Conservation (phyloP, 208 protist genomes). For the Vickermania ingenoplastis region DNA sequence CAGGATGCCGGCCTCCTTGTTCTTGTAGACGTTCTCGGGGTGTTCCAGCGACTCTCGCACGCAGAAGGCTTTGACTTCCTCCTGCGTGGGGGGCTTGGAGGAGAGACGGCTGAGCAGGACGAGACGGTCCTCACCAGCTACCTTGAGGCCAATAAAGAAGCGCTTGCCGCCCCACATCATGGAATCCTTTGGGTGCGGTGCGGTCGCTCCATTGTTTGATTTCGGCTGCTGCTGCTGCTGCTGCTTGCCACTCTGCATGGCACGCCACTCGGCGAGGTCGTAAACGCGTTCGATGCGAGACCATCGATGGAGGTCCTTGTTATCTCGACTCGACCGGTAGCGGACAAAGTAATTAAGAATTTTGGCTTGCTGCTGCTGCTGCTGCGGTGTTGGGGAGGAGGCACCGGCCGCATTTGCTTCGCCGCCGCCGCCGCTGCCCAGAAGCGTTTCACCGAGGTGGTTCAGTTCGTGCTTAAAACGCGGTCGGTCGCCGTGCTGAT, state of each 20-base stretch:
- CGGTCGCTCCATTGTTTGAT: background rate
- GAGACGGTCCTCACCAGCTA: conserved; percentile 39
- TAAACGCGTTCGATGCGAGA: conserved; percentile 28
- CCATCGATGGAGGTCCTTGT: conserved; percentile 37
- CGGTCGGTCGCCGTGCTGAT: conserved; percentile 47
- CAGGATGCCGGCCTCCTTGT: conserved; percentile 10
- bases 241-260: background rate
- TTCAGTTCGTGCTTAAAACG: conserved; percentile 54
- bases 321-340: conserved; percentile 35
- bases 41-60: conserved; percentile 13
- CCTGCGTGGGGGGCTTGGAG: conserved; percentile 32
- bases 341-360: conserved; percentile 61
- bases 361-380: conserved; percentile 12
- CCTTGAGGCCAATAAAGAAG: conserved; percentile 42
- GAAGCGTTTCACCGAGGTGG: conserved; percentile 11
- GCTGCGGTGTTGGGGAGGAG: no score
- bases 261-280: background rate
- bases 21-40: conserved; percentile 17
- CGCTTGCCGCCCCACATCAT: conserved; percentile 46
- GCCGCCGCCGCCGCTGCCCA: no score
- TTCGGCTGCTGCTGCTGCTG: background rate
- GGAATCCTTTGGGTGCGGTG: background rate
- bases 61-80: conserved; percentile 55
- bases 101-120: conserved; percentile 48
- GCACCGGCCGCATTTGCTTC: no score